Evolutionary conservation across 164 flowering plant genomes (phyloP).

Genomic region (Nelumbo lutea): DNA sequence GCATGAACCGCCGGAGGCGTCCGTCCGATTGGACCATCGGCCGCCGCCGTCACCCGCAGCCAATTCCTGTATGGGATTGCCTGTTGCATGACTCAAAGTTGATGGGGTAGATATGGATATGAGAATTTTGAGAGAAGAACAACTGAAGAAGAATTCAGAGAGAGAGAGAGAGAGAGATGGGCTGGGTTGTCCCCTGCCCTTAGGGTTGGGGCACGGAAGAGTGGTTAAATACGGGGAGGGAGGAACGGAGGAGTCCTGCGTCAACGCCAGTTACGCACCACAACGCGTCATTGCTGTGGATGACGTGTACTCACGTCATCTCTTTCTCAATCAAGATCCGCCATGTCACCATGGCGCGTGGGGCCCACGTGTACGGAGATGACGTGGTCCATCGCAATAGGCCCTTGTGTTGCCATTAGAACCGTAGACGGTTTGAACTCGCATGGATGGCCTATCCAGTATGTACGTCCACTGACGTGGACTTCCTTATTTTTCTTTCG

Average conservation of each 20-base stretch:
- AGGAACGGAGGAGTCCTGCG: constrained; percentile 9
- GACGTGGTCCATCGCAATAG: too few relatives aligned
- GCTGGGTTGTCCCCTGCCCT: not conserved
- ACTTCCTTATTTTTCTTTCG: too few relatives aligned
- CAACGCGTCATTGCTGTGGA: constrained; percentile 16
- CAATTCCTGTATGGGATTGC: constrained; percentile 55
- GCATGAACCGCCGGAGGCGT: not conserved
- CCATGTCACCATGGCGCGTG: not conserved
- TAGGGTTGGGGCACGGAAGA: not conserved
- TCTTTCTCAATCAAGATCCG: not conserved
- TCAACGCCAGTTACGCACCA: constrained; percentile 19
- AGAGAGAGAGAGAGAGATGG: constrained; percentile 1
- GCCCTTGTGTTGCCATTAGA: too few relatives aligned
- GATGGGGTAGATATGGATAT: not conserved
- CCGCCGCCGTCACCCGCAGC: constrained; percentile 15
- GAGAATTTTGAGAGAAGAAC: not conserved
- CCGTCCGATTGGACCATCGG: not conserved
- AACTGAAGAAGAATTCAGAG: not conserved
- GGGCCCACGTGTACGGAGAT: too few relatives aligned
- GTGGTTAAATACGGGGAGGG: not conserved
- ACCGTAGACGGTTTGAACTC: too few relatives aligned
- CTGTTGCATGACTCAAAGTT: constrained; percentile 33
- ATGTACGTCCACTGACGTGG: too few relatives aligned
- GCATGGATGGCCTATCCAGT: too few relatives aligned
- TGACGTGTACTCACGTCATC: constrained; percentile 12